Evolutionary conservation across 495 filamentous ascomycete species (phyloP), one percentile per base, ranked within the genome.

Genomic region (Penicillium antarcticum): DNA sequence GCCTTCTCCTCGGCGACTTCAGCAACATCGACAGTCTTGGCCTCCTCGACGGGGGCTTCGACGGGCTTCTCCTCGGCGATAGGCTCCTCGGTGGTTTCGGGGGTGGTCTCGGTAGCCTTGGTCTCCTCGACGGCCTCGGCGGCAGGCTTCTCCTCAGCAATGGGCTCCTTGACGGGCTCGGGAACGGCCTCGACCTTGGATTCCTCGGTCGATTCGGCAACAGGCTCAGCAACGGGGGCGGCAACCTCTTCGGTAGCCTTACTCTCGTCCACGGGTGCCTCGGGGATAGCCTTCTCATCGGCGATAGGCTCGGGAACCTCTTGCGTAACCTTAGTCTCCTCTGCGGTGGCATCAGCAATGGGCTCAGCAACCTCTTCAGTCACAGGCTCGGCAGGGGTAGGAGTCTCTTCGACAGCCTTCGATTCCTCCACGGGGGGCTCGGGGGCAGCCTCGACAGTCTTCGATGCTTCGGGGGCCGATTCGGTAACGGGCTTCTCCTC

Each of bases 221-320:
- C 37, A 23, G 53, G 40, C 45, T 53, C 57, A 14, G 49, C 37
- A 14, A 31, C 26, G 13, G 45, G 36, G 12, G 24, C 42, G 31
- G 17, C 37, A 29, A 35, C 16, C 18, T 43, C 49, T 16, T 38
- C 48, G 18, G 48, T 19, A 34, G 43, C 14, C 16, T 59, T 45
- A 45, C 55, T 32, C 41, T 61, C 61, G 16, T 61, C 56, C 13
- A 23, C 21, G 17, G 44, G n/a, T n/a, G n/a, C n/a, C n/a, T n/a
- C n/a, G n/a, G n/a, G n/a, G n/a, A n/a, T n/a, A n/a, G n/a, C n/a
- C n/a, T n/a, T n/a, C n/a, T n/a, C n/a, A n/a, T 51, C 47, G 9
- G 50, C 18, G 37, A 44, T 32, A 23, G 53, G 40, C 45, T 53
- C n/a, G n/a, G n/a, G n/a, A n/a, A n/a, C n/a, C n/a, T n/a, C n/a